phyloP scores from a whole-genome alignment of 1,139 yeast species.

The Kodamaea derodonti region DNA sequence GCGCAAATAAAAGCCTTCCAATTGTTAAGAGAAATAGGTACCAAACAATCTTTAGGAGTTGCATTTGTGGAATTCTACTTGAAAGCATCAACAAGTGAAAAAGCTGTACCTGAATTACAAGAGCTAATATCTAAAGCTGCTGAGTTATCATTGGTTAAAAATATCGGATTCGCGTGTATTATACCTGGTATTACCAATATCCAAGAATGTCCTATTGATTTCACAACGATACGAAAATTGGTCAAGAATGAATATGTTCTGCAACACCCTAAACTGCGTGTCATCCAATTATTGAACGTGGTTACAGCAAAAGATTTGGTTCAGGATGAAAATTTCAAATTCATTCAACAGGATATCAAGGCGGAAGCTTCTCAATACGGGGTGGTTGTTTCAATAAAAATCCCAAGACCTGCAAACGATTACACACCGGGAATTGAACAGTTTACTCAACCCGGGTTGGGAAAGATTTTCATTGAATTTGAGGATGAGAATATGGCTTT shows the following conservation, averaged over 20 bases:
- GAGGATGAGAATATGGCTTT: conserved; percentile 48
- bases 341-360: conserved; percentile 50
- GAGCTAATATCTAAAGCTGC: conserved; percentile 14
- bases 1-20: conserved; percentile 27
- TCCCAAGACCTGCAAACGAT: conserved; percentile 65
- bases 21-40: conserved; percentile 33
- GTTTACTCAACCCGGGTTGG: conserved; percentile 56
- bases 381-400: conserved; percentile 47
- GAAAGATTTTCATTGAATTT: conserved; percentile 70
- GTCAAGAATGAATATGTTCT: conserved; percentile 34
- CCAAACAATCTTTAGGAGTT: conserved; percentile 36
- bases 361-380: conserved; percentile 55
- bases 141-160: conserved; percentile 15
- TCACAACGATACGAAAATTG: conserved; percentile 26
- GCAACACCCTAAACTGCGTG: conserved; percentile 46
- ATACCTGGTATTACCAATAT: conserved; percentile 27
- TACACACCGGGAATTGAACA: conserved; percentile 42
- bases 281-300: conserved; percentile 62
- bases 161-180: conserved; percentile 31
- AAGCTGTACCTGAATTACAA: conserved; percentile 15
- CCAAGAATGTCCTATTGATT: conserved; percentile 35
- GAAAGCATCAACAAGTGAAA: conserved; percentile 10
- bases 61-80: conserved; percentile 37
- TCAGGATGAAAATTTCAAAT: conserved; percentile 47
- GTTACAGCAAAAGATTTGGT: conserved; percentile 62